Evolutionary conservation across 208 protist genomes (phyloP).

Genomic region (Wallacemonas sp.): DNA sequence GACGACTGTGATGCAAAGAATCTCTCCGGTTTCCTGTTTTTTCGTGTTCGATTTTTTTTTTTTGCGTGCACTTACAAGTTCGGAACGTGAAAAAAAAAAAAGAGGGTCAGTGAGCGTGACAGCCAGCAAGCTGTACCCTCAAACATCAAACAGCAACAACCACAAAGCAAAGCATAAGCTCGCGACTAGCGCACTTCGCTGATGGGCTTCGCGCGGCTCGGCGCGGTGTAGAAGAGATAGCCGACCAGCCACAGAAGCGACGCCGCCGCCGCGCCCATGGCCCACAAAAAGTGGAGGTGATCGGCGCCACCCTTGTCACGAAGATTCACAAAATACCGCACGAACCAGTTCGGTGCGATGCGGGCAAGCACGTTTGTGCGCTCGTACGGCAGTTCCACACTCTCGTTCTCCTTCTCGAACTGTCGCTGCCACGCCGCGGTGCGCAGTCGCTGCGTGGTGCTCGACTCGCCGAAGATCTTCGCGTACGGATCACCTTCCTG

Average conservation of each 20-base stretch:
- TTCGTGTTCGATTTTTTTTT: too few species aligned
- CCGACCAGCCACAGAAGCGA: slow-evolving; percentile 44
- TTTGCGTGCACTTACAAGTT: too few species aligned
- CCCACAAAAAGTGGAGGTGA: slow-evolving; percentile 37
- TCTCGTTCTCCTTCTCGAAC: slow-evolving; percentile 86
- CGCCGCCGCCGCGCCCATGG: slow-evolving; percentile 23
- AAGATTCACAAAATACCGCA: slow-evolving; percentile 80
- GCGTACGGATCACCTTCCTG: slow-evolving; percentile 74
- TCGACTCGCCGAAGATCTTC: slow-evolving; percentile 63
- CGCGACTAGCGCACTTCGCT: slow-evolving; percentile 53
- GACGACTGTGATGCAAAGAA: too few species aligned
- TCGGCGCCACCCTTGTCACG: slow-evolving; percentile 77
- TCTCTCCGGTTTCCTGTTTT: too few species aligned
- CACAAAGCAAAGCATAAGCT: not conserved
- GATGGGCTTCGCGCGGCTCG: slow-evolving; percentile 50
- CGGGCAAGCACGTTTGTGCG: slow-evolving; percentile 70
- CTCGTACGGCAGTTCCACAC: slow-evolving; percentile 83
- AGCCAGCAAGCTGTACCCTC: not conserved
- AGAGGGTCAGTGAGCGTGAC: not conserved
- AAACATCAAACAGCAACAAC: slow-evolving; percentile 4
- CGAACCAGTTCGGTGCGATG: slow-evolving; percentile 84
- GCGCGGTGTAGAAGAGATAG: slow-evolving; percentile 81
- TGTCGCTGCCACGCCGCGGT: slow-evolving; percentile 84
- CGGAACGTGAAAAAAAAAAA: too few species aligned
- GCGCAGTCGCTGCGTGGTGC: slow-evolving; percentile 50